Percentiles rank a stretch among this genome's conserved stretches.
Conservation (phyloP, 2,329 filamentous ascomycete species). For the Aphanocladium album region DNA sequence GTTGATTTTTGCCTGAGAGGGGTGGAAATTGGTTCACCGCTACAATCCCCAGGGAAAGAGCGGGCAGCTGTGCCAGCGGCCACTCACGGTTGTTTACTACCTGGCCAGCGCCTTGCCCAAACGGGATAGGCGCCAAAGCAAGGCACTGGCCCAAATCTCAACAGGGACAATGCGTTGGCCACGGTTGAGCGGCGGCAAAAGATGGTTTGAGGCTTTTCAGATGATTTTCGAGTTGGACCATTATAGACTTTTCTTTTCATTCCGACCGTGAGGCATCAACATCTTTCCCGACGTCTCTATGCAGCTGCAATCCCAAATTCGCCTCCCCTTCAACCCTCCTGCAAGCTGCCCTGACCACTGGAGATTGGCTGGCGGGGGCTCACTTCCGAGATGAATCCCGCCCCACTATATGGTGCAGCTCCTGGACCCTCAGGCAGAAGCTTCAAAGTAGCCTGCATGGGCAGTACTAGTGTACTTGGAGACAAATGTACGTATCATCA, state of each 20-base stretch:
- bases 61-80: constrained; percentile 13
- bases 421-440: constrained; percentile 6
- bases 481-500: background rate
- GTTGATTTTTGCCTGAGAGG: constrained; percentile 23
- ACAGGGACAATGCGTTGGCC: constrained; percentile 1
- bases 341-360: background rate
- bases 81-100: constrained; percentile 32
- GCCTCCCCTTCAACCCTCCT: background rate
- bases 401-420: constrained; percentile 3
- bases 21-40: constrained; percentile 25
- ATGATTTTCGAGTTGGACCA: background rate
- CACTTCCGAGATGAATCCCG: constrained; percentile 13
- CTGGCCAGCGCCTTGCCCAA: constrained; percentile 25
- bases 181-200: background rate
- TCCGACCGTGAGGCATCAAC: background rate
- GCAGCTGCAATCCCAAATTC: background rate
- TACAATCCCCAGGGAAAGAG: constrained; percentile 20
- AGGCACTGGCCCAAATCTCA: constrained; percentile 12
- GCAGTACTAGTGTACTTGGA: background rate
- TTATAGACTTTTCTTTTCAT: background rate
- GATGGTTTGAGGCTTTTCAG: background rate
- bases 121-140: constrained; percentile 24
- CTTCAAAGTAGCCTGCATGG: background rate
- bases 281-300: background rate
- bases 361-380: constrained; percentile 12